These are phyloP conservation scores for Hyphodiscus sp. DNA, from an alignment of 2,329 filamentous ascomycete genomes.

Conservation along the genomic window DNA sequence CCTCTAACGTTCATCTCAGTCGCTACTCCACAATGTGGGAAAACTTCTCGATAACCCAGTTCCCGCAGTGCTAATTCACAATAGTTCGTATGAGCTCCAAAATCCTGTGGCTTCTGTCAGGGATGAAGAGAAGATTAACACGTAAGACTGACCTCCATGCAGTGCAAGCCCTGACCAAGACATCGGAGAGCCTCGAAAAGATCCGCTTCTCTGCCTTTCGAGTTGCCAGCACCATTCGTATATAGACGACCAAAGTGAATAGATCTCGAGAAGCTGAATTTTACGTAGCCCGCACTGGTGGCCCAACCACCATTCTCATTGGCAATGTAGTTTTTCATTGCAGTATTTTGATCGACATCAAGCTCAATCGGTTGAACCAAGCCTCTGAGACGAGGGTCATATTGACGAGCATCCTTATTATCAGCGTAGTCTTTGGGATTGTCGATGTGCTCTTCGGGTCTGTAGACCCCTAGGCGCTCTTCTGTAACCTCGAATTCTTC, in stretches of 20 bases:
- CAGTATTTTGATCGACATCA: slow-evolving; percentile 66
- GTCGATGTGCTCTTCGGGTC: slow-evolving; percentile 68
- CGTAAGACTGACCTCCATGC: slow-evolving; percentile 33
- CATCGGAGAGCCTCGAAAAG: slow-evolving; percentile 71
- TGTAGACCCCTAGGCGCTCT: slow-evolving; percentile 72
- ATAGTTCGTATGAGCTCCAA: slow-evolving; percentile 78
- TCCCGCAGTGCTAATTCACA: slow-evolving; percentile 71
- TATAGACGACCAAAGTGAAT: slow-evolving; percentile 76
- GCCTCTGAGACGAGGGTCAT: slow-evolving; percentile 72
- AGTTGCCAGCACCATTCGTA: slow-evolving; percentile 53
- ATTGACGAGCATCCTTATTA: slow-evolving; percentile 74
- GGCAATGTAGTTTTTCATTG: slow-evolving; percentile 99
- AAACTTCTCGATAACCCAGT: slow-evolving; percentile 61
- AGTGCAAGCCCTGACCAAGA: slow-evolving; percentile 51
- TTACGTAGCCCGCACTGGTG: slow-evolving; percentile 80
- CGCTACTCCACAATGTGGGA: slow-evolving; percentile 63
- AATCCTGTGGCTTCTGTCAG: slow-evolving; percentile 42
- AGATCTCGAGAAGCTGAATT: slow-evolving; percentile 65
- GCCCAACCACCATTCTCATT: slow-evolving; percentile 85
- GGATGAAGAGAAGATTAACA: background rate
- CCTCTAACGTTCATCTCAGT: slow-evolving; percentile 62
- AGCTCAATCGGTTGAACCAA: slow-evolving; percentile 68
- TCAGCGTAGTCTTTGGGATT: slow-evolving; percentile 82
- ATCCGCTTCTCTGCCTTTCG: slow-evolving; percentile 63
- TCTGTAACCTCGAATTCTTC: slow-evolving; percentile 79